Base-by-base conservation (phyloP, 2,329 filamentous ascomycete species). In the Ophiostoma pallidulum region DNA sequence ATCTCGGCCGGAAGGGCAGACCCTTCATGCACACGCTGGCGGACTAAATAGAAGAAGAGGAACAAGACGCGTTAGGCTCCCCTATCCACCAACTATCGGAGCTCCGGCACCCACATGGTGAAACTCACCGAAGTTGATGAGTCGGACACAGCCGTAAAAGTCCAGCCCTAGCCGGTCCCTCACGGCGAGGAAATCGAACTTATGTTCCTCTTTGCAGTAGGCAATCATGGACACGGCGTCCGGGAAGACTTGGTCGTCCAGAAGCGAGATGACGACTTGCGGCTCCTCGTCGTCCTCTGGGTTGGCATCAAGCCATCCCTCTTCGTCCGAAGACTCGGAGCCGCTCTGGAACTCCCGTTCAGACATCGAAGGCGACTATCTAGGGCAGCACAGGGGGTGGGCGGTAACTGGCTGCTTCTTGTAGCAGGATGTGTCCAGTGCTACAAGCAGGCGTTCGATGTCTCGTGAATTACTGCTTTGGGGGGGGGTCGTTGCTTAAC, bases 121-220 rank as follows among this genome's bases (percentile, higher is more conserved):
- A 16, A 19, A 58, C 61, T 50, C 51, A 74, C 71, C 64, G 57
- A 79, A 88, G 61, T 90, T 90, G 61, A 89, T 78, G 29, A 90
- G 69, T 64, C 82, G 88, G 57, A 90, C 78, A 50, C 74, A 77
- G 24, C 79, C 84, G 51, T 87, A 74, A 56, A 89, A 88, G 58
- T 90, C 84, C 38, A 89, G 70, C 19, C 68, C 72, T 60, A 78
- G 63, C 19, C 65, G 67, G 49, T 77, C 75, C 49, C 79, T 70
- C 29, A 78, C 67, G 45, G 70, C 74, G 45, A 80, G 60, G 50
- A 90, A 77, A 62, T 89, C 83, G 57, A 90, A 84, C 24, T 66
- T 64, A 58, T 82, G 71, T 56, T 77, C 77, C 42, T 80, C 71
- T 58, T 77, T 82, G 73, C 80, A 84, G 60, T 87, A 71, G 31